Conservation (phyloP, 345 rosid species). For the Lumnitzera littorea region DNA sequence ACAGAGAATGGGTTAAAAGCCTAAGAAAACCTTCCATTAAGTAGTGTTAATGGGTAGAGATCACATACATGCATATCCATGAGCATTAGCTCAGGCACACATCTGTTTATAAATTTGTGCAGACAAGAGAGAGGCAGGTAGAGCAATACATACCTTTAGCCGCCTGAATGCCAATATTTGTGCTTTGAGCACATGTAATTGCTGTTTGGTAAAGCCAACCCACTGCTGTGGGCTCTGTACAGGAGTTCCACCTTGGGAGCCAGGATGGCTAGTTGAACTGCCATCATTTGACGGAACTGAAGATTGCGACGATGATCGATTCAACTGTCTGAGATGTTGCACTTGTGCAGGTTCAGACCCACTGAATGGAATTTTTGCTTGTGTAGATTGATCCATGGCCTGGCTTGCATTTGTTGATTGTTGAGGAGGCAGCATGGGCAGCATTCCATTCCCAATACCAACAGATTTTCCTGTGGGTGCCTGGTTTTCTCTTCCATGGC, state of each 20-base stretch:
- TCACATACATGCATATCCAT: too few relatives aligned
- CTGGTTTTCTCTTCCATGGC: conserved; percentile 64
- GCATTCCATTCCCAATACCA: conserved; percentile 57
- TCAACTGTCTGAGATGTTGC: conserved; percentile 60
- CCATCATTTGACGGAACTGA: conserved; percentile 45
- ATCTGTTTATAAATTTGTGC: too few relatives aligned
- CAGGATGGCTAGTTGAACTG: conserved; percentile 23
- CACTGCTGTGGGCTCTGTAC: conserved; percentile 48
- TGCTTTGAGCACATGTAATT: conserved; percentile 94
- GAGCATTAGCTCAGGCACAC: too few relatives aligned
- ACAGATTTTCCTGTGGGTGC: conserved; percentile 43
- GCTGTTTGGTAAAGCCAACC: conserved; percentile 81
- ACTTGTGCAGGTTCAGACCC: conserved; percentile 50
- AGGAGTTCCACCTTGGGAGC: conserved; percentile 48
- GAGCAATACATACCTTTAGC: conserved; percentile 55
- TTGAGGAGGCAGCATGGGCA: conserved; percentile 62
- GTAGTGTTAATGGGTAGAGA: too few relatives aligned
- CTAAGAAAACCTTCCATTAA: too few relatives aligned
- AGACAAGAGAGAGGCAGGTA: conserved; percentile 7
- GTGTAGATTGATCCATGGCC: conserved; percentile 44
- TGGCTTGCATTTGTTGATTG: conserved; percentile 44
- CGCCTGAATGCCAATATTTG: conserved; percentile 96
- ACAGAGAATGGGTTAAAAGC: too few relatives aligned
- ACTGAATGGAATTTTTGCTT: conserved; percentile 37
- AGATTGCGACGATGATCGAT: conserved; percentile 49